phyloP scores from a whole-genome alignment of 345 rosid species.

The Noccaea caerulescens region DNA sequence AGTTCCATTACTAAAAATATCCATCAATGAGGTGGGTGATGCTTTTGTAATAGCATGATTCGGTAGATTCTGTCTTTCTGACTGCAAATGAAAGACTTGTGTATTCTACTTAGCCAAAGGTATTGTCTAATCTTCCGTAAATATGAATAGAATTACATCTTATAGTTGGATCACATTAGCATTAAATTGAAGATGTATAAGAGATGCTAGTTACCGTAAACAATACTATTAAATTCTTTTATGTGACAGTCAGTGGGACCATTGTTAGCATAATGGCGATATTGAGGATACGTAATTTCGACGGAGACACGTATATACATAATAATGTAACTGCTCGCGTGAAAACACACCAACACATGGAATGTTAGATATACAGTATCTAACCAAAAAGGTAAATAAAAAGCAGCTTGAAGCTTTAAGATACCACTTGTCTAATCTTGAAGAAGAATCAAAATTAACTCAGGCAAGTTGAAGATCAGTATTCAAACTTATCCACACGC shows the following conservation, averaged over 20 bases:
- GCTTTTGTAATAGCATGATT: neutral
- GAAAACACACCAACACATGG: conserved; percentile 7
- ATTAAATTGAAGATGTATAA: neutral
- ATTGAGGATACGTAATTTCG: too few species aligned
- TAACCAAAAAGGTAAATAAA: conserved; percentile 11
- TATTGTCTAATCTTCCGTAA: too few species aligned
- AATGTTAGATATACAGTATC: neutral
- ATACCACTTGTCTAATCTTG: conserved; percentile 36
- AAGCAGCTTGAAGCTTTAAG: conserved; percentile 33
- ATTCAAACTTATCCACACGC: conserved; percentile 9
- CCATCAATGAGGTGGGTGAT: neutral
- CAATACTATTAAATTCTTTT: neutral
- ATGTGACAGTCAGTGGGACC: conserved; percentile 20
- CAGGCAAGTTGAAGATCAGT: neutral
- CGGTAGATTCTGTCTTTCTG: neutral
- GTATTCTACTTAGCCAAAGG: conserved; percentile 1
- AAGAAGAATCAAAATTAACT: conserved; percentile 25
- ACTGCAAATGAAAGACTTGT: neutral
- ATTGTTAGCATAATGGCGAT: neutral
- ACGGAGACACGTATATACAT: neutral
- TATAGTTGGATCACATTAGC: neutral
- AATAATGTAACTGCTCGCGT: neutral
- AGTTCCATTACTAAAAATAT: neutral
- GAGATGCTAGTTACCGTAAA: neutral
- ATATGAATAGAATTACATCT: neutral